Conservation (phyloP, 2,329 filamentous ascomycete genomes). For the Penicillium sp. region DNA sequence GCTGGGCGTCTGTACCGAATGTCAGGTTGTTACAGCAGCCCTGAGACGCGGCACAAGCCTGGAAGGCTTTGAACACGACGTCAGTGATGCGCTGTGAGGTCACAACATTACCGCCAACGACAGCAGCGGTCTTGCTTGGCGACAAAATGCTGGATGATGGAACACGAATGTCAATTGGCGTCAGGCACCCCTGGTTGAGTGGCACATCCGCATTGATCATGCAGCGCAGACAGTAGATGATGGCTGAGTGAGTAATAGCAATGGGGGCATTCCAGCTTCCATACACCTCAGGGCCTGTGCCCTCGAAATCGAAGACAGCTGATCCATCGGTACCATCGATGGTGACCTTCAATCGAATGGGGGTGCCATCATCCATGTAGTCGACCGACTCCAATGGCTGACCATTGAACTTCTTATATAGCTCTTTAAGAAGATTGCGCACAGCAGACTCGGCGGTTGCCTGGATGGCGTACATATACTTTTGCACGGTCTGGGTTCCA, state of each 20-base stretch:
- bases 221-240: conserved; percentile 81
- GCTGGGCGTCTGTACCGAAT: conserved; percentile 72
- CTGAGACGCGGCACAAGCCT: conserved; percentile 74
- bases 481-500: conserved; percentile 71
- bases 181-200: conserved; percentile 80
- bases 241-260: conserved; percentile 78
- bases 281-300: conserved; percentile 77
- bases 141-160: conserved; percentile 68
- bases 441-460: conserved; percentile 77
- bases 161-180: conserved; percentile 72
- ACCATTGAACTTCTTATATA: conserved; percentile 68
- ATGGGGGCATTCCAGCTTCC: conserved; percentile 78
- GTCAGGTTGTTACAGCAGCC: conserved; percentile 84
- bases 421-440: conserved; percentile 68
- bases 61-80: conserved; percentile 77
- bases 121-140: conserved; percentile 73
- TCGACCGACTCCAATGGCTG: conserved; percentile 72
- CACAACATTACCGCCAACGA: conserved; percentile 80
- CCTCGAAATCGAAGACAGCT: conserved; percentile 74
- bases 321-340: conserved; percentile 74
- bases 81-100: conserved; percentile 79
- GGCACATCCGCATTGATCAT: conserved; percentile 81
- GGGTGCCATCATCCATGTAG: conserved; percentile 84
- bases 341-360: conserved; percentile 71
- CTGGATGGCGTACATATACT: conserved; percentile 82